These are phyloP conservation scores for Metarhizium humberi DNA, from an alignment of 2,329 filamentous ascomycete species.

Conservation along the genomic window DNA sequence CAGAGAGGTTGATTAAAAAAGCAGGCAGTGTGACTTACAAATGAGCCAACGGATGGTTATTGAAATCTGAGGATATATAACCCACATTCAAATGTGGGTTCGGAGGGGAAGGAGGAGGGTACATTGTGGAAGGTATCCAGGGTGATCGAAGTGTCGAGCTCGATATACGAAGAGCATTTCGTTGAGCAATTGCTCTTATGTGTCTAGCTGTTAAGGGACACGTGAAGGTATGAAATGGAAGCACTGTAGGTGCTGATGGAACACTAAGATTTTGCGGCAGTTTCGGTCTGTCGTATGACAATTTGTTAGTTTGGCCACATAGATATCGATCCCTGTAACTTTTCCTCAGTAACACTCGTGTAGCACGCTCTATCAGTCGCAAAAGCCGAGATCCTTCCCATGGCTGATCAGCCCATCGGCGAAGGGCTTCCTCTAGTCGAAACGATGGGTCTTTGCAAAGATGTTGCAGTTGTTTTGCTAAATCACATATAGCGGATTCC, in stretches of 20 bases:
- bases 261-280: slow-evolving; percentile 65
- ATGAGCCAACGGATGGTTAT: slow-evolving; percentile 94
- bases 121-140: slow-evolving; percentile 77
- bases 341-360: slow-evolving; percentile 66
- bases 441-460: slow-evolving; percentile 27
- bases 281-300: slow-evolving; percentile 61
- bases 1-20: neutral
- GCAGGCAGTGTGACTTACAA: slow-evolving; percentile 40
- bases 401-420: slow-evolving; percentile 59
- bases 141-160: slow-evolving; percentile 77
- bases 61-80: slow-evolving; percentile 97
- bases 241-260: slow-evolving; percentile 82
- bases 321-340: slow-evolving; percentile 84
- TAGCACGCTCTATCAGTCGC: slow-evolving; percentile 74
- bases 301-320: slow-evolving; percentile 40
- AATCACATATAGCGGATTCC: slow-evolving; percentile 38
- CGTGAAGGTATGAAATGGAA: slow-evolving; percentile 97
- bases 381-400: slow-evolving; percentile 88
- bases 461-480: slow-evolving; percentile 37
- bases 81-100: slow-evolving; percentile 79
- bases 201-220: slow-evolving; percentile 86
- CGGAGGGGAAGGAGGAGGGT: slow-evolving; percentile 76
- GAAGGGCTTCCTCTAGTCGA: slow-evolving; percentile 31
- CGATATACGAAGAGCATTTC: slow-evolving; percentile 88
- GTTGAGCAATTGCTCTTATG: slow-evolving; percentile 86